phyloP scores from a whole-genome alignment of 768 basidiomycete species.

The Termitomyces sp. region DNA sequence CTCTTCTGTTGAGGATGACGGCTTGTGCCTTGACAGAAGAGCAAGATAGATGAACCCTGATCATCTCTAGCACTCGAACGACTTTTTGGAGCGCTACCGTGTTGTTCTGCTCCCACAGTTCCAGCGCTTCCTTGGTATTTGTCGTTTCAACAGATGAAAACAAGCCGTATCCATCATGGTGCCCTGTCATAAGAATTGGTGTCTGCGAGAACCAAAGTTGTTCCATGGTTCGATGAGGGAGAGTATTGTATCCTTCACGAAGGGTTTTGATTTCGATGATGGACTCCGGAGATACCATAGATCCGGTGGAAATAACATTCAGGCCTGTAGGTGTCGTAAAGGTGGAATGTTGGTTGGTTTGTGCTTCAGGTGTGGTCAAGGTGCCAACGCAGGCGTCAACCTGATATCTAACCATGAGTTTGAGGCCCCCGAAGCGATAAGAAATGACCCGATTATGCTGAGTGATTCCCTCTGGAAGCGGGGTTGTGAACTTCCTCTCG shows the following conservation, averaged over 20 bases:
- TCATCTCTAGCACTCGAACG: conserved; percentile 12
- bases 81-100: conserved; percentile 9
- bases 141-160: conserved; percentile 9
- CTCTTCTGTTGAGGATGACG: conserved; percentile 1
- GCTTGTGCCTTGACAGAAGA: conserved; percentile 11
- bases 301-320: conserved; percentile 5
- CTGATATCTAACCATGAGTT: conserved; percentile 23
- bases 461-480: conserved; percentile 7
- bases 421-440: conserved; percentile 17
- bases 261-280: conserved; percentile 16
- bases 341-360: not conserved
- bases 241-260: not conserved
- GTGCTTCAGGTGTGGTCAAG: not conserved
- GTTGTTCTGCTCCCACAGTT: conserved; percentile 12
- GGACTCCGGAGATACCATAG: conserved; percentile 7
- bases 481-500: conserved; percentile 12
- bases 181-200: conserved; percentile 13
- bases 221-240: conserved; percentile 5
- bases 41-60: conserved; percentile 6
- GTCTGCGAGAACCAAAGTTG: conserved; percentile 18
- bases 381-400: conserved; percentile 20
- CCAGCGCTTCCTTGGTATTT: conserved; percentile 2
- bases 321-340: conserved; percentile 8
- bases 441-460: conserved; percentile 14
- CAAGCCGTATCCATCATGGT: conserved; percentile 12